Evolutionary conservation across 148 eudicot species (phyloP).

Genomic region (Heliamphora exappendiculata): DNA sequence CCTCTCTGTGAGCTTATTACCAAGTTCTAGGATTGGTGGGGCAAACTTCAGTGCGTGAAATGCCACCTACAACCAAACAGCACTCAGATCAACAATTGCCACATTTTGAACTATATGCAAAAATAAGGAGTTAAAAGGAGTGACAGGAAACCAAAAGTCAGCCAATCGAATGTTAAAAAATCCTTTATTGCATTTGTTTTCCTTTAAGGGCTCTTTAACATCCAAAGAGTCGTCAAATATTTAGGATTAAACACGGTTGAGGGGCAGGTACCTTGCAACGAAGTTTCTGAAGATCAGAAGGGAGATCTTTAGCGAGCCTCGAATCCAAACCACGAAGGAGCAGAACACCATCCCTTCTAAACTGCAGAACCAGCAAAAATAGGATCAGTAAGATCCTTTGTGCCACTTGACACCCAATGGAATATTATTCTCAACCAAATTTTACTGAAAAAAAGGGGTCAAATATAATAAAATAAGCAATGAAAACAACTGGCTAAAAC

Average conservation of each 20-base stretch:
- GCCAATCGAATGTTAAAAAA: not conserved
- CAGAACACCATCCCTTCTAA: conserved; percentile 68
- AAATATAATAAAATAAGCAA: not conserved
- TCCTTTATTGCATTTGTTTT: not conserved
- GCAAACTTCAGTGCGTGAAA: conserved; percentile 86
- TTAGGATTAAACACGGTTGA: not conserved
- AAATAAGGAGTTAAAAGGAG: not conserved
- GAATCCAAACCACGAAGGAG: conserved; percentile 82
- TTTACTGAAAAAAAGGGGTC: not conserved
- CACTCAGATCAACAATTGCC: conserved; percentile 4
- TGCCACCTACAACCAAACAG: conserved; percentile 59
- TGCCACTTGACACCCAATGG: not conserved
- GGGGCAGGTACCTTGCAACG: conserved; percentile 74
- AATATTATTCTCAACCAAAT: not conserved
- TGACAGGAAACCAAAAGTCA: not conserved
- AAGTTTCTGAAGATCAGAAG: conserved; percentile 93
- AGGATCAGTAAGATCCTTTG: not conserved
- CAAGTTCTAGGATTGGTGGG: conserved; percentile 62
- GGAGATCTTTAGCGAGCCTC: conserved; percentile 85
- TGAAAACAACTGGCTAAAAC: not conserved
- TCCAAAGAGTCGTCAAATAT: not conserved
- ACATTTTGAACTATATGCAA: not conserved
- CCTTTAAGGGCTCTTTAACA: too few relatives aligned
- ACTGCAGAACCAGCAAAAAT: conserved; percentile 41
- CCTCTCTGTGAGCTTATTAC: conserved; percentile 74